phyloP scores from a whole-genome alignment of 495 filamentous ascomycete species.

The Tuber brumale region DNA sequence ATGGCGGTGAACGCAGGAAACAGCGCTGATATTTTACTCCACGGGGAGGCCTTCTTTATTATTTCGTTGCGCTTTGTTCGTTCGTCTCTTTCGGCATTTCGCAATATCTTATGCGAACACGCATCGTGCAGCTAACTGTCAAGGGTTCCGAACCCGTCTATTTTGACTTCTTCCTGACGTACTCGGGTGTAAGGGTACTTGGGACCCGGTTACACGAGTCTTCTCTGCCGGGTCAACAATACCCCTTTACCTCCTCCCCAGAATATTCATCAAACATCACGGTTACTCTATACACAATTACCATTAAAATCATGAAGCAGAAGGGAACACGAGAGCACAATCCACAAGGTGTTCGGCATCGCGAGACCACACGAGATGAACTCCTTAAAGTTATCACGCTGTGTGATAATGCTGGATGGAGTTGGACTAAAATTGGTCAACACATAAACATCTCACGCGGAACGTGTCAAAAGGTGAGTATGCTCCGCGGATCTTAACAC shows the following conservation, averaged over 20 bases:
- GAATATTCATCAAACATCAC: too few relatives aligned
- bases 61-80: neutral
- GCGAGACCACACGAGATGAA: neutral
- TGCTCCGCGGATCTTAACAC: neutral
- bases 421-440: neutral
- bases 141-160: neutral
- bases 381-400: neutral
- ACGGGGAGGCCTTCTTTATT: neutral
- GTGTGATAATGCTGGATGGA: neutral
- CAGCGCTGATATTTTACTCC: neutral
- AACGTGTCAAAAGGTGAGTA: neutral
- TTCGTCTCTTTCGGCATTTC: neutral
- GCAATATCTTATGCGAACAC: neutral
- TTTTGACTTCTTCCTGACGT: neutral
- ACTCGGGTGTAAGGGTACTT: too few relatives aligned
- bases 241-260: too few relatives aligned
- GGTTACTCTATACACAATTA: too few relatives aligned
- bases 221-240: too few relatives aligned
- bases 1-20: neutral
- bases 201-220: too few relatives aligned
- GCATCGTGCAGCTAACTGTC: neutral
- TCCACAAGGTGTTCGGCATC: neutral
- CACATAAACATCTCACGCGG: neutral
- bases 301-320: neutral
- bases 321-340: neutral